A percentile compares a stretch with the other conserved stretches of the same genome.
These are phyloP conservation scores for Fusarium sp. DNA, from an alignment of 2,329 filamentous ascomycete species.

Conservation along the genomic window DNA sequence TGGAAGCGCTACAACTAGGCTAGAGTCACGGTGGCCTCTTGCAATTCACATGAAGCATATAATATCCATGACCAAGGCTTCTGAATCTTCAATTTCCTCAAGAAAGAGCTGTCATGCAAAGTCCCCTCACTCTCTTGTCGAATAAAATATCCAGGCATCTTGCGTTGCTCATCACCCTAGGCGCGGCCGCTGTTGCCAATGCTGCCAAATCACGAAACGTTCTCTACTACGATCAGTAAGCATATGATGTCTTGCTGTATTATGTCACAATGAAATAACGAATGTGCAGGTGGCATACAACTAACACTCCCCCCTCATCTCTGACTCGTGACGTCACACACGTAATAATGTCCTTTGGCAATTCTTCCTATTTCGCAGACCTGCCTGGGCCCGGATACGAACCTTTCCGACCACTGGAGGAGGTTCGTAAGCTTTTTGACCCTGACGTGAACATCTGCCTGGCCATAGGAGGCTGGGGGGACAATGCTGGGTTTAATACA, in stretches of 20 bases:
- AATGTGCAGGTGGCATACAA: conserved; percentile 55
- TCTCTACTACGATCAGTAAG: neutral
- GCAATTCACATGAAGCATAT: no score
- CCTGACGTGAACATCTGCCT: conserved; percentile 70
- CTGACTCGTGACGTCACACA: conserved; percentile 63
- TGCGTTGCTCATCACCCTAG: neutral
- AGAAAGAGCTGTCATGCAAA: no score
- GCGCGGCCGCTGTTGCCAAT: neutral
- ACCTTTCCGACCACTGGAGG: conserved; percentile 65
- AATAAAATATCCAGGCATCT: no score
- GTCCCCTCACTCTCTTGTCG: no score
- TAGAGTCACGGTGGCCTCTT: no score
- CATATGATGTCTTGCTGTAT: no score
- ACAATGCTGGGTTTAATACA: conserved; percentile 66
- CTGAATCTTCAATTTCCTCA: no score
- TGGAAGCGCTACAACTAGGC: no score
- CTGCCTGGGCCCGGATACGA: conserved; percentile 54
- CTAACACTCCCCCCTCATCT: conserved; percentile 51
- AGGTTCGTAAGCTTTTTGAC: conserved; percentile 65
- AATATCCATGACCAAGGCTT: no score
- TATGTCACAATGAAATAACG: no score
- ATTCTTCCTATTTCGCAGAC: conserved; percentile 62
- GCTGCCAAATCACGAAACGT: neutral
- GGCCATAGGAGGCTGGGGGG: conserved; percentile 76
- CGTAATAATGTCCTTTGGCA: conserved; percentile 67